phyloP scores from a whole-genome alignment of 441 rosid species.

The Francoa sonchifolia region DNA sequence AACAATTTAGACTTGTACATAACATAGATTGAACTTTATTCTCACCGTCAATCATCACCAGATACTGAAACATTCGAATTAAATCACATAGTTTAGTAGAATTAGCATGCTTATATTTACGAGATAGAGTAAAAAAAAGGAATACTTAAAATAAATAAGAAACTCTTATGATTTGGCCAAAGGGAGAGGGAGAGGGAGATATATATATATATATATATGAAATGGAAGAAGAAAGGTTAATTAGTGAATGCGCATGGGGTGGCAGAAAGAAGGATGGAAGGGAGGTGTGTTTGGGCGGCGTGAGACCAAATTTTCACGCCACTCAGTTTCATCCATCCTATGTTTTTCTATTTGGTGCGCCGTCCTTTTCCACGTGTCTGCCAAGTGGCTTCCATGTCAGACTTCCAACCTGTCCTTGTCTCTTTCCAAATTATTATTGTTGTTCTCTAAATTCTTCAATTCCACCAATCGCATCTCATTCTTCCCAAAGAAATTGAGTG shows the following conservation, averaged over 20 bases:
- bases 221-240: slow-evolving; percentile 13
- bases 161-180: neutral
- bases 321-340: slow-evolving; percentile 46
- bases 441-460: no score
- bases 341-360: slow-evolving; percentile 52
- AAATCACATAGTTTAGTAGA: no score
- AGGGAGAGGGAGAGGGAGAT: slow-evolving; percentile 1
- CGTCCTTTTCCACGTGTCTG: slow-evolving; percentile 42
- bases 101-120: no score
- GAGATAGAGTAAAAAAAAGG: neutral
- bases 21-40: no score
- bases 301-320: slow-evolving; percentile 59
- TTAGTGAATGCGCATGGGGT: slow-evolving; percentile 83
- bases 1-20: no score
- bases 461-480: neutral
- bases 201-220: slow-evolving; percentile 11
- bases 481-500: no score
- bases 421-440: slow-evolving; percentile 29
- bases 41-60: no score
- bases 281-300: slow-evolving; percentile 80
- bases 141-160: no score
- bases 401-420: slow-evolving; percentile 25
- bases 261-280: slow-evolving; percentile 47
- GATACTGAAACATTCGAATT: no score
- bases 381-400: slow-evolving; percentile 38